Evolutionary conservation across 305 asterid genomes (phyloP), one percentile per base, ranked within the genome.

Genomic region (Ilex paraguariensis): DNA sequence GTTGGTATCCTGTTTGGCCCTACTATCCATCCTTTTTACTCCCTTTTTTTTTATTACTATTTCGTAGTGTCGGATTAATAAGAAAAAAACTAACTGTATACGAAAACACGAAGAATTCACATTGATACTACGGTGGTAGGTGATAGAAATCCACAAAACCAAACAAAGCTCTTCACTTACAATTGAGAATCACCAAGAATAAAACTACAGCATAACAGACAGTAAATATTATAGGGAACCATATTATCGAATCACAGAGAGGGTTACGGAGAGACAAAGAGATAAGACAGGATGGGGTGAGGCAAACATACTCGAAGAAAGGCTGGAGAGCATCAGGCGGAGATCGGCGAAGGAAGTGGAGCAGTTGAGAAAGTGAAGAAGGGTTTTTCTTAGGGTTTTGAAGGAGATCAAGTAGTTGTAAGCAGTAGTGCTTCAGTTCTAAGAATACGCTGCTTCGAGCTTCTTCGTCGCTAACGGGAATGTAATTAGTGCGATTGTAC

Each of bases 231-330:
- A 58, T 31, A 53, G 28, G 2, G 55, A 46, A 14, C 42, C 10
- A 61, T 14, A 63, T 32, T 3, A 57, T 50, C 64, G 10, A 52
- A 57, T 15, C 48, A 69, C 15, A 54, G 52, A 59, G 56, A 30
- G 0, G 14, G 44, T 2, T 44, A 32, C 0, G 42, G 9, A 31
- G 63, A 59, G 42, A 17, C 13, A 48, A 21, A n/a, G 16, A 21
- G 11, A 44, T 13, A 2, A 10, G 54, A 31, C 21, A 42, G 15
- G 14, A 14, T 50, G 9, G 54, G 54, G 15, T 5, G 17, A 54
- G 57, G 63, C 54, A 40, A 11, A 55, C 73, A 13, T 82, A 93
- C 99, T 93, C 99, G 57, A 84, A 75, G 60, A 90, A 76, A n/a
- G 89, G 85, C 66, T 79, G 95, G 32, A 93, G 87, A 40, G 83